Conservation (phyloP, 306 rosid genomes). For the Albizia julibrissin region DNA sequence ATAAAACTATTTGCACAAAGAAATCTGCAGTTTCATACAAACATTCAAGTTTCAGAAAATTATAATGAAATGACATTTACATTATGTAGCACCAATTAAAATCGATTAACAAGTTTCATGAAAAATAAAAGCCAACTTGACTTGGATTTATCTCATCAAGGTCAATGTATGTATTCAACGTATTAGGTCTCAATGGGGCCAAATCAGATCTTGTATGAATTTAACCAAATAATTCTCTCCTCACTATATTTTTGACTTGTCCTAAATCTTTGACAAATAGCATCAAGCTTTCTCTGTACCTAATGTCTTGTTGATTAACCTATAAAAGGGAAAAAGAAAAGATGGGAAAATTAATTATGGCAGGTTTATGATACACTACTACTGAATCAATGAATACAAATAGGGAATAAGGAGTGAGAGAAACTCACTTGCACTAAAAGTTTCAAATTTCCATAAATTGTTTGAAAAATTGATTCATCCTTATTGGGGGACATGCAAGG, state of each 20-base stretch:
- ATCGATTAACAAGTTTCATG: too few species aligned
- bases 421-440: constrained; percentile 45
- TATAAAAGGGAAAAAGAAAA: constrained; percentile 2
- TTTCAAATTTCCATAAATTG: too few species aligned
- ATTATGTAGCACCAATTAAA: too few species aligned
- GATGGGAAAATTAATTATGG: neutral
- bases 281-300: constrained; percentile 64
- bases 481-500: too few species aligned
- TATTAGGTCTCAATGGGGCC: constrained; percentile 14
- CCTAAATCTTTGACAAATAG: constrained; percentile 58
- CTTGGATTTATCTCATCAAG: neutral
- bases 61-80: too few species aligned
- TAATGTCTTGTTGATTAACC: constrained; percentile 50
- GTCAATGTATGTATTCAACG: constrained; percentile 6
- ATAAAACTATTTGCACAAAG: constrained; percentile 64
- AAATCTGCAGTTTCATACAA: too few species aligned
- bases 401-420: neutral
- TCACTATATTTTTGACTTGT: constrained; percentile 50
- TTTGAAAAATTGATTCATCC: too few species aligned
- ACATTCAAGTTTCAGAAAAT: too few species aligned
- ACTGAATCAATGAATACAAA: neutral
- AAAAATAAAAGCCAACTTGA: too few species aligned
- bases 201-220: constrained; percentile 27
- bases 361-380: neutral
- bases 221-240: constrained; percentile 48